phyloP scores from a whole-genome alignment of 1,284 basidiomycete species.

The Boletus smithii region DNA sequence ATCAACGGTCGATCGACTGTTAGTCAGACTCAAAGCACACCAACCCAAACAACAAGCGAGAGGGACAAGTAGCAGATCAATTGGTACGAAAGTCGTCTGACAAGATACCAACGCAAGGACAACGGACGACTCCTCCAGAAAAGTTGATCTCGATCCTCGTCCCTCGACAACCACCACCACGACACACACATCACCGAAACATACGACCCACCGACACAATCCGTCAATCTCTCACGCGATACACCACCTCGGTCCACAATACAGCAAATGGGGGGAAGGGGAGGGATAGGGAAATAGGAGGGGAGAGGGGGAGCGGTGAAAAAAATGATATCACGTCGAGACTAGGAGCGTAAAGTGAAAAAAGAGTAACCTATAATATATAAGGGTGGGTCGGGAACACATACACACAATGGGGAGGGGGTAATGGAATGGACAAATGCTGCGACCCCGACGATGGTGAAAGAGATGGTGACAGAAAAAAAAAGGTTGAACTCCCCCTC shows the following conservation, averaged over 20 bases:
- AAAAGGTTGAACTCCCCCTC: constrained; percentile 11
- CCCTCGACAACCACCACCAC: constrained; percentile 8
- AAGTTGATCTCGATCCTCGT: constrained; percentile 10
- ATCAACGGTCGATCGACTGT: too few species aligned
- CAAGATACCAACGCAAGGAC: constrained; percentile 6
- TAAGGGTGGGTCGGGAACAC: constrained; percentile 24
- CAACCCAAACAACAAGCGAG: too few species aligned
- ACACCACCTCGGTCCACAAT: constrained; percentile 20
- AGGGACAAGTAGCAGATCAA: constrained; percentile 12
- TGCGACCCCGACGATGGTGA: constrained; percentile 6
- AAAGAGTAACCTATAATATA: constrained; percentile 31
- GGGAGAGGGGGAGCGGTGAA: neutral
- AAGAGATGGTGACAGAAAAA: constrained; percentile 13
- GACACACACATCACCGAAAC: constrained; percentile 13
- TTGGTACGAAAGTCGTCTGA: constrained; percentile 13
- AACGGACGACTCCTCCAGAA: constrained; percentile 8
- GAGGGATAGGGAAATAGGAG: neutral
- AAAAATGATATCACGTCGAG: constrained; percentile 19
- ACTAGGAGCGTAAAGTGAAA: constrained; percentile 19
- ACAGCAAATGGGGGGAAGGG: constrained; percentile 7
- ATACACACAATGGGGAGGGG: constrained; percentile 16
- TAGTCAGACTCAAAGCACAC: too few species aligned
- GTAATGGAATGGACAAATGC: constrained; percentile 7
- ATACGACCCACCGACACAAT: constrained; percentile 16
- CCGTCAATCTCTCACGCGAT: constrained; percentile 13